These are phyloP conservation scores for Syncephalastrum sp. DNA, from an alignment of 371 early-diverging fungal genomes.

Conservation along the genomic window DNA sequence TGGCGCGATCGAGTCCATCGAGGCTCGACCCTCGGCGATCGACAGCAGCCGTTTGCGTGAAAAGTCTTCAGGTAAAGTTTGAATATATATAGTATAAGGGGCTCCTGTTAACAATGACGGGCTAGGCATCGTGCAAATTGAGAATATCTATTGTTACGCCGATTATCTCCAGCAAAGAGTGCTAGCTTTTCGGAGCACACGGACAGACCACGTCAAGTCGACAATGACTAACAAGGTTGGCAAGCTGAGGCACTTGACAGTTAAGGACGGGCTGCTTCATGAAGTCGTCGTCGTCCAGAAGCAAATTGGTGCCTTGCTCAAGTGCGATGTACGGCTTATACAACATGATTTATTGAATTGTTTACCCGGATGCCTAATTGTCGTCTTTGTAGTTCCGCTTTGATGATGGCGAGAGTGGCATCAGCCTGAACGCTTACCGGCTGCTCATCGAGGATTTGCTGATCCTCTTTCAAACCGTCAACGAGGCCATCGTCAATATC, in stretches of 20 bases:
- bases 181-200: constrained; percentile 66
- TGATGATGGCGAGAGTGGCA: constrained; percentile 83
- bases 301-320: constrained; percentile 75
- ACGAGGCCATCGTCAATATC: constrained; percentile 91
- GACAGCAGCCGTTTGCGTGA: constrained; percentile 67
- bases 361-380: neutral
- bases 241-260: constrained; percentile 53
- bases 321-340: constrained; percentile 65
- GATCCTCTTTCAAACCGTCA: constrained; percentile 83
- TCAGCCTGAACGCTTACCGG: constrained; percentile 81
- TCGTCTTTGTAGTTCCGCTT: constrained; percentile 65
- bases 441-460: constrained; percentile 83
- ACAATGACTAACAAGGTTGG: constrained; percentile 33
- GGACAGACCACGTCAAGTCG: constrained; percentile 67
- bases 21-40: constrained; percentile 54
- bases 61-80: constrained; percentile 46
- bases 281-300: constrained; percentile 76
- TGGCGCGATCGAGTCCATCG: constrained; percentile 69
- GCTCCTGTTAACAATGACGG: neutral
- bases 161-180: constrained; percentile 84
- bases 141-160: constrained; percentile 82
- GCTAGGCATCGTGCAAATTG: constrained; percentile 51
- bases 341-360: neutral
- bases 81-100: too few species aligned
- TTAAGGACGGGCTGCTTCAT: constrained; percentile 70